A percentile compares a stretch with the other conserved stretches of the same genome.
phyloP scores from a whole-genome alignment of 768 basidiomycete genomes.

The Crassisporium funariophilum region DNA sequence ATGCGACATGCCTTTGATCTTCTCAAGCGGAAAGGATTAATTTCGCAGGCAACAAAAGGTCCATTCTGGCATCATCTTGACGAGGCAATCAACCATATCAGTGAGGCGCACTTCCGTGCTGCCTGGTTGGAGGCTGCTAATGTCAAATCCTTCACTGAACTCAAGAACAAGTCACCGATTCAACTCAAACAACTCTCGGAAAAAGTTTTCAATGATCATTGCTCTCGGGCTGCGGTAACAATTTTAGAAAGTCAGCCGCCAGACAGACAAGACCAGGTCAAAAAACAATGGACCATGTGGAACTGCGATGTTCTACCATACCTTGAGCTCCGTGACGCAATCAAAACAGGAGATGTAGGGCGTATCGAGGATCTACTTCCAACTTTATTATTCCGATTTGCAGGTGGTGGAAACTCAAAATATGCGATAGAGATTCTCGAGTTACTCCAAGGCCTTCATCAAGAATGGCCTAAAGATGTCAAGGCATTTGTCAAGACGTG shows the following conservation, averaged over 20 bases:
- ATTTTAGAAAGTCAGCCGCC: constrained; percentile 11
- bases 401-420: constrained; percentile 34
- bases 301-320: constrained; percentile 39
- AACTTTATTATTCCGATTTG: constrained; percentile 31
- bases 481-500: constrained; percentile 26
- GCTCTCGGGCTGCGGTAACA: constrained; percentile 31
- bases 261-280: constrained; percentile 26
- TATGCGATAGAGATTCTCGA: constrained; percentile 37
- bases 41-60: constrained; percentile 25
- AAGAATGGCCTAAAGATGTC: constrained; percentile 27
- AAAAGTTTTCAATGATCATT: constrained; percentile 24
- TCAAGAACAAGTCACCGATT: constrained; percentile 26
- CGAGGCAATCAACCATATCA: constrained; percentile 36
- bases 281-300: constrained; percentile 32
- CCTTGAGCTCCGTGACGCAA: constrained; percentile 35
- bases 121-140: constrained; percentile 30
- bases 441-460: constrained; percentile 30
- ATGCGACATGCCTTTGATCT: constrained; percentile 34
- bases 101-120: constrained; percentile 38
- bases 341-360: constrained; percentile 38
- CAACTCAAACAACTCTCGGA: constrained; percentile 28
- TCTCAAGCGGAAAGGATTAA: constrained; percentile 30
- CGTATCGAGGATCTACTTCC: constrained; percentile 36
- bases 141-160: constrained; percentile 24
- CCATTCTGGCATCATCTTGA: constrained; percentile 36